Evolutionary conservation across 352 stramenopile species (phyloP).

Genomic region (Detonula confervacea): DNA sequence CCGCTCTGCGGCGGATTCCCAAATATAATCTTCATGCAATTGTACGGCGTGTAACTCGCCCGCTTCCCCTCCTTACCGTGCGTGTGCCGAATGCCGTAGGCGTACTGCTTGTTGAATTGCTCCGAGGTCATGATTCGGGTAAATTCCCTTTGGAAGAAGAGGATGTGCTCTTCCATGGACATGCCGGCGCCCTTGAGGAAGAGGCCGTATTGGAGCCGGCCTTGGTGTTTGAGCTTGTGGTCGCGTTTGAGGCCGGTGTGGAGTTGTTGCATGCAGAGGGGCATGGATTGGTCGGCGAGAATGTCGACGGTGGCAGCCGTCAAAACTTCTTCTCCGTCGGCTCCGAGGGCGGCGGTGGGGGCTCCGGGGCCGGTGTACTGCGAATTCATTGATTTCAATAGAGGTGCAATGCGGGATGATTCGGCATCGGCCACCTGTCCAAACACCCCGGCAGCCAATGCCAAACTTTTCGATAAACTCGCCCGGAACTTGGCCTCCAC

Average conservation of each 20-base stretch:
- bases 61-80: conserved; percentile 99
- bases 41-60: conserved; percentile 95
- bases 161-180: conserved; percentile 94
- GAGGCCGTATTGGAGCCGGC: conserved; percentile 96
- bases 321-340: conserved; percentile 70
- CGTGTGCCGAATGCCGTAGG: conserved; percentile 99
- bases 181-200: conserved; percentile 98
- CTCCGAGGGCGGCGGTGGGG: conserved; percentile 27
- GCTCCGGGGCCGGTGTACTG: conserved; percentile 91
- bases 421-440: conserved; percentile 89
- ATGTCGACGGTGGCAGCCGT: conserved; percentile 92
- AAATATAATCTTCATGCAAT: conserved; percentile 98
- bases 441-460: conserved; percentile 82
- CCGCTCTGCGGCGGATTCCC: conserved; percentile 89
- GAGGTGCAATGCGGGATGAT: conserved; percentile 89
- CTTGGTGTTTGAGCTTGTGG: conserved; percentile 97
- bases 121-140: conserved; percentile 94
- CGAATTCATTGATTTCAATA: conserved; percentile 95
- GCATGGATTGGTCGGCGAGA: conserved; percentile 92
- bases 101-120: conserved; percentile 98
- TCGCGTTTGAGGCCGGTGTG: conserved; percentile 93
- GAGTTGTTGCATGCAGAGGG: conserved; percentile 96
- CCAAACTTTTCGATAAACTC: conserved; percentile 91
- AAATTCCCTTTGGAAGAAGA: conserved; percentile 94
- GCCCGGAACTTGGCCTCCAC: conserved; percentile 92